Percentiles rank a stretch among this genome's conserved stretches.
phyloP scores from a whole-genome alignment of 257 asterid genomes.

The Perilla frutescens region DNA sequence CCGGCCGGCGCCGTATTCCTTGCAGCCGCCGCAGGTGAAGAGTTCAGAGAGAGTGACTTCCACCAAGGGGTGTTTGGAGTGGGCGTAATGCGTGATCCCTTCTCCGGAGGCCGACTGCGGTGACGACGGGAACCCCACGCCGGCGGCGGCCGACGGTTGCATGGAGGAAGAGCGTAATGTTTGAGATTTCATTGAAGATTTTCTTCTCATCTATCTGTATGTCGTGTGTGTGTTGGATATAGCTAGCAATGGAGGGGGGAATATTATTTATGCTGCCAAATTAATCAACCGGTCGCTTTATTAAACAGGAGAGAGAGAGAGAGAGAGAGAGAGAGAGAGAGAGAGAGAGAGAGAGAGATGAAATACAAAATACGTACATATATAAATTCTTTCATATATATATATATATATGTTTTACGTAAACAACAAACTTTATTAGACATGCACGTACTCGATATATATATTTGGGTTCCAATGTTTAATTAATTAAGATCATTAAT shows the following conservation, averaged over 20 bases:
- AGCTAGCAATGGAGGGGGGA: conserved; percentile 36
- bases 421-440: background rate
- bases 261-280: conserved; percentile 43
- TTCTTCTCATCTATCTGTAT: background rate
- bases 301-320: background rate
- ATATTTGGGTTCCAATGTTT: too few species aligned
- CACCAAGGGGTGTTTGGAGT: conserved; percentile 69
- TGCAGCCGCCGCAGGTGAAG: conserved; percentile 73
- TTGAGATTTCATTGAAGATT: too few species aligned
- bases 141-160: conserved; percentile 2
- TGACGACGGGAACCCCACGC: conserved; percentile 57
- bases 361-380: background rate
- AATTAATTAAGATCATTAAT: too few species aligned
- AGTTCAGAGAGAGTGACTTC: conserved; percentile 51
- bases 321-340: too few species aligned
- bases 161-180: conserved; percentile 32
- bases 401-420: background rate
- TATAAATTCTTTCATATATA: background rate
- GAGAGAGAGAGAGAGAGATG: background rate
- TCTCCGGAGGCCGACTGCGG: conserved; percentile 50
- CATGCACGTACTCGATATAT: background rate
- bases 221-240: conserved; percentile 27
- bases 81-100: conserved; percentile 62
- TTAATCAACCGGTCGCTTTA: conserved; percentile 31
- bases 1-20: conserved; percentile 78